Evolutionary conservation across 2,329 filamentous ascomycete species (phyloP).

Genomic region (Tolypocladium paradoxum): DNA sequence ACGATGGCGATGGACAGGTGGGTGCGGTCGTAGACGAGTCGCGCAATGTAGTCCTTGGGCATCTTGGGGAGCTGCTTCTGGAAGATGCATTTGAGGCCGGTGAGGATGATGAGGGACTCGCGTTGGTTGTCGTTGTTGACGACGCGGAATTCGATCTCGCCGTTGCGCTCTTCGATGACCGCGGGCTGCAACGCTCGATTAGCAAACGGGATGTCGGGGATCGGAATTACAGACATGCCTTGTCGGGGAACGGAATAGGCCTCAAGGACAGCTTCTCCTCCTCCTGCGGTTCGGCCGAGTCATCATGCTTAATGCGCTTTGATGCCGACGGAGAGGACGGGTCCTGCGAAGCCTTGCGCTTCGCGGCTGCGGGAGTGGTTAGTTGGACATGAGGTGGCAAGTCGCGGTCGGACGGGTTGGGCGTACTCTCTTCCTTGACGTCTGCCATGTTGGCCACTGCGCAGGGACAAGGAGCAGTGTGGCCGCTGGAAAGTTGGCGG

Average conservation of each 20-base stretch:
- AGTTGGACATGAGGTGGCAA: not conserved
- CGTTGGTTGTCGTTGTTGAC: slow-evolving; percentile 91
- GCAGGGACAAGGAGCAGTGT: not conserved
- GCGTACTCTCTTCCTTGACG: slow-evolving; percentile 29
- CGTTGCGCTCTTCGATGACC: slow-evolving; percentile 84
- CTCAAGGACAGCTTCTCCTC: slow-evolving; percentile 43
- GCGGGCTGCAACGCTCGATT: slow-evolving; percentile 48
- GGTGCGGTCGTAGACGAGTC: slow-evolving; percentile 92
- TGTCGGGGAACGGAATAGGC: slow-evolving; percentile 80
- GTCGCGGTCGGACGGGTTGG: not conserved
- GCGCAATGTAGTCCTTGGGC: slow-evolving; percentile 98
- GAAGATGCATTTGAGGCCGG: slow-evolving; percentile 93
- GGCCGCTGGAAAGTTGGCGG: not conserved
- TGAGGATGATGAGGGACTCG: slow-evolving; percentile 87
- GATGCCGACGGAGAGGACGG: slow-evolving; percentile 47
- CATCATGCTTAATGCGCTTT: slow-evolving; percentile 52
- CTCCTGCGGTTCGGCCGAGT: slow-evolving; percentile 12
- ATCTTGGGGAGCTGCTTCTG: slow-evolving; percentile 98
- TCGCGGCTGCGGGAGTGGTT: slow-evolving; percentile 32
- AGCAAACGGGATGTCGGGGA: not conserved
- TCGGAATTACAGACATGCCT: slow-evolving; percentile 37
- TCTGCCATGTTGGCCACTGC: slow-evolving; percentile 12
- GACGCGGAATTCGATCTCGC: slow-evolving; percentile 92
- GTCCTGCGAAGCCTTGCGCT: slow-evolving; percentile 65
- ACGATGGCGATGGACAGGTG: slow-evolving; percentile 96